A percentile compares a stretch with the other conserved stretches of the same genome.
Evolutionary conservation across 169 alveolate genomes (phyloP).

Genomic region (Babesia gibsoni): DNA sequence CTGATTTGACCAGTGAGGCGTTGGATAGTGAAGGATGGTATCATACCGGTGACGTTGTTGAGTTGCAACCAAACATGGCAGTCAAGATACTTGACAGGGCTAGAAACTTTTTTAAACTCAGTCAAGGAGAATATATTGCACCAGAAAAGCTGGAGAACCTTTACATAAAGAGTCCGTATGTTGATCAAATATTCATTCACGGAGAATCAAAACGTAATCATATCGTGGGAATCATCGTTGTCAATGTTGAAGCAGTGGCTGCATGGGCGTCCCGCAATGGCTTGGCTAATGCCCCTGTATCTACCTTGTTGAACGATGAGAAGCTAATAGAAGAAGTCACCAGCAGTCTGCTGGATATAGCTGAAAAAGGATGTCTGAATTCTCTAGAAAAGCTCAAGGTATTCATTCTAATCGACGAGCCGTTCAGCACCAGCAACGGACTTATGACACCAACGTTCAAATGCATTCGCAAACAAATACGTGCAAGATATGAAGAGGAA

Average conservation of each 20-base stretch:
- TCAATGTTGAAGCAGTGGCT: constrained; percentile 47
- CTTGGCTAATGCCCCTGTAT: constrained; percentile 22
- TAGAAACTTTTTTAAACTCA: constrained; percentile 89
- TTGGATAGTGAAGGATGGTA: constrained; percentile 89
- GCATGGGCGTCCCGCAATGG: constrained; percentile 57
- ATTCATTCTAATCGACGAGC: constrained; percentile 77
- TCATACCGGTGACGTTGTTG: constrained; percentile 91
- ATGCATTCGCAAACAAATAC: constrained; percentile 80
- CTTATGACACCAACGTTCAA: constrained; percentile 92
- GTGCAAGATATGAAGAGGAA: constrained; percentile 49
- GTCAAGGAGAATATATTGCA: constrained; percentile 95
- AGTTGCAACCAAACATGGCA: constrained; percentile 77
- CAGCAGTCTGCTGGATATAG: constrained; percentile 50
- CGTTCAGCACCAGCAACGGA: constrained; percentile 84
- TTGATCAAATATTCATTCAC: constrained; percentile 73
- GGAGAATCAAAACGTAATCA: constrained; percentile 67
- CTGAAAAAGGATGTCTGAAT: constrained; percentile 63
- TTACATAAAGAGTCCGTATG: constrained; percentile 66
- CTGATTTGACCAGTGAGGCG: constrained; percentile 81
- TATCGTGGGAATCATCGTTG: constrained; percentile 63
- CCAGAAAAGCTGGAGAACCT: constrained; percentile 91
- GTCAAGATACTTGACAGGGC: constrained; percentile 92
- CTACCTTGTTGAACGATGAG: constrained; percentile 6
- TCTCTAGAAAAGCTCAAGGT: constrained; percentile 77
- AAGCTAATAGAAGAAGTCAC: constrained; percentile 17